Conservation (phyloP, 2,329 filamentous ascomycete species). For the Emergomyces pasteurianus region DNA sequence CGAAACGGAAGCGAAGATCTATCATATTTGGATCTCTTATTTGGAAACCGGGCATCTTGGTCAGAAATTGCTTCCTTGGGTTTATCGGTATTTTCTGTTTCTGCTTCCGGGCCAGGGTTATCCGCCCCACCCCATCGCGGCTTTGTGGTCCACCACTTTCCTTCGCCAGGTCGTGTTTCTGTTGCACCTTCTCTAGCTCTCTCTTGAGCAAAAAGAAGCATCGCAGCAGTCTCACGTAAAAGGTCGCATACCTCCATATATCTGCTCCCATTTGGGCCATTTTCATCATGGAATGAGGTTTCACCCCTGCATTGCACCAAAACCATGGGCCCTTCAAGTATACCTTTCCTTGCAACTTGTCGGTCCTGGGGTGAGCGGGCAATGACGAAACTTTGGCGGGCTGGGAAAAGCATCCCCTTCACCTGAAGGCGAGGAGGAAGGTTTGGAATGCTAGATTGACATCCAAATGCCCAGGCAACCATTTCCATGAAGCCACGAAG, state of each 20-base stretch:
- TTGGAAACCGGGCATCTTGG: slow-evolving; percentile 19
- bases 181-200: slow-evolving; percentile 42
- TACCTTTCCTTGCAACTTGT: slow-evolving; percentile 40
- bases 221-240: slow-evolving; percentile 45
- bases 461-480: slow-evolving; percentile 46
- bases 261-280: slow-evolving; percentile 19
- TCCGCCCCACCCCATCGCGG: slow-evolving; percentile 45
- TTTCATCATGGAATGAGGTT: slow-evolving; percentile 37
- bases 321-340: slow-evolving; percentile 47
- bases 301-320: slow-evolving; percentile 45
- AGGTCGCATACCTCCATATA: slow-evolving; percentile 38
- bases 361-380: slow-evolving; percentile 43
- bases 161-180: slow-evolving; percentile 41
- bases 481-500: slow-evolving; percentile 47
- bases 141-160: slow-evolving; percentile 48
- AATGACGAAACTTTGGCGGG: slow-evolving; percentile 44
- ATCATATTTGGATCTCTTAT: slow-evolving; percentile 29
- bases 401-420: slow-evolving; percentile 42
- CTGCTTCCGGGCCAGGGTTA: slow-evolving; percentile 24
- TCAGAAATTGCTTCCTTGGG: slow-evolving; percentile 16
- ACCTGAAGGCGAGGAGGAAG: slow-evolving; percentile 38
- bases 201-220: slow-evolving; percentile 49
- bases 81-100: slow-evolving; percentile 20
- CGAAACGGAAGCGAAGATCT: slow-evolving; percentile 22
- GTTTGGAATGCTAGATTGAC: slow-evolving; percentile 38